Conservation (phyloP, 495 filamentous ascomycete species). For the Aspergillus carlsbadensis region DNA sequence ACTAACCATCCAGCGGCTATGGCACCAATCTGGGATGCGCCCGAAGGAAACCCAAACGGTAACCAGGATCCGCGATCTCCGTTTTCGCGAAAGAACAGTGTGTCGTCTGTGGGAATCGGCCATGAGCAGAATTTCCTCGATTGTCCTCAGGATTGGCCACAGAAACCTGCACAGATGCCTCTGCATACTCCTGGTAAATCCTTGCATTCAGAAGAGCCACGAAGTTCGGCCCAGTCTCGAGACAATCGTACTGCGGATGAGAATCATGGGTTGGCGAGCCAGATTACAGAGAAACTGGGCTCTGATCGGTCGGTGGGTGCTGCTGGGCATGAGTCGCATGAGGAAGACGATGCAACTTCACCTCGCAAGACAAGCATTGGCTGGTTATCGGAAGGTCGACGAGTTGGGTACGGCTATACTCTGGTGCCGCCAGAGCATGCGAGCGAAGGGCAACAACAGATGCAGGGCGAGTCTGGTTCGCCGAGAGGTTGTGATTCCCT, state of each 20-base stretch:
- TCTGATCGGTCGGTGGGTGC: conserved; percentile 6
- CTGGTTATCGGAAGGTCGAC: conserved; percentile 47
- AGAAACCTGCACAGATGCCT: not conserved
- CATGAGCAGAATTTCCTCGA: not conserved
- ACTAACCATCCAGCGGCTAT: conserved; percentile 4
- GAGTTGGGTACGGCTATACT: conserved; percentile 45
- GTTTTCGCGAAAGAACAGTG: conserved; percentile 30
- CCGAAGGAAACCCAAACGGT: conserved; percentile 7
- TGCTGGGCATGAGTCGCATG: conserved; percentile 2
- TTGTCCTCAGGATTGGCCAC: not conserved
- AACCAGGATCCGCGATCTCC: conserved; percentile 25
- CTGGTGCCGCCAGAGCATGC: conserved; percentile 28
- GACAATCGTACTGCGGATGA: not conserved
- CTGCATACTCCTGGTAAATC: not conserved
- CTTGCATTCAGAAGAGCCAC: not conserved
- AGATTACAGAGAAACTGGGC: conserved; percentile 34
- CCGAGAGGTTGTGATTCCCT: not conserved
- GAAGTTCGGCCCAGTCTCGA: not conserved
- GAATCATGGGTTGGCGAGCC: conserved; percentile 13
- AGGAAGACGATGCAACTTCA: not conserved
- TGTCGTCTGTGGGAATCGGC: conserved; percentile 7
- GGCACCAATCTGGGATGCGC: conserved; percentile 8
- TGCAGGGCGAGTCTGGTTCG: not conserved
- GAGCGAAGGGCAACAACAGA: not conserved
- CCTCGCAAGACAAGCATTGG: conserved; percentile 42